Evolutionary conservation across 345 rosid genomes (phyloP), one percentile per base, ranked within the genome.

Genomic region (Melaleuca alternifolia): DNA sequence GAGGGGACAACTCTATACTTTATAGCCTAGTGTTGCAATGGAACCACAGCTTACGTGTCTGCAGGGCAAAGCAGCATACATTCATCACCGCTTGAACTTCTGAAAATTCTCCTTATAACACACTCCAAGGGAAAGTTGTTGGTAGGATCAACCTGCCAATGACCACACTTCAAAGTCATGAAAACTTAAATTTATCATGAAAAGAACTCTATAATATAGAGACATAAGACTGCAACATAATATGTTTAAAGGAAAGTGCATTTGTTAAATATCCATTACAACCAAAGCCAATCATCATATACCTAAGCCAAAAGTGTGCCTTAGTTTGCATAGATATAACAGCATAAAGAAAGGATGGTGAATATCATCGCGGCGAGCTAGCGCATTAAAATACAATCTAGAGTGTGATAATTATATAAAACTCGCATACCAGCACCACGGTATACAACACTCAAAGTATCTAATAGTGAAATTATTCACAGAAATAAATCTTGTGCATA

Each of bases 61-160:
- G 93, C 95, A 44, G 99, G 98, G 89, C 96, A 95, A 81, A 97
- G 93, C 88, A 97, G 92, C 98, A 97, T 92, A 90, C 99, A 97
- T 44, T 95, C 97, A 88, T 93, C 94, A 84, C 98, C 98, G 53
- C 83, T 87, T 50, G 97, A 93, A 91, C 98, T 95, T 84, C 92
- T 91, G 86, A 97, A 95, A 8, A 96, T 91, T 91, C 99, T 93
- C 93, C 98, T 94, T 91, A 96, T 92, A 0, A 95, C 94, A 87
- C 99, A 97, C 86, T 95, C 99, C 86, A 97, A 91, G 77, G 94
- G 96, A 11, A 88, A 88, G 87, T 93, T 92, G 90, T 93, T 96
- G 48, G 93, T 88, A 87, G 95, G 86, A 93, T 96, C 99, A 89
- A 94, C 92, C 99, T 97, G 92, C 62, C 62, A 88, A 71, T 71